Conservation (phyloP, 2,329 filamentous ascomycete genomes). For the Tympanopsis confertula region DNA sequence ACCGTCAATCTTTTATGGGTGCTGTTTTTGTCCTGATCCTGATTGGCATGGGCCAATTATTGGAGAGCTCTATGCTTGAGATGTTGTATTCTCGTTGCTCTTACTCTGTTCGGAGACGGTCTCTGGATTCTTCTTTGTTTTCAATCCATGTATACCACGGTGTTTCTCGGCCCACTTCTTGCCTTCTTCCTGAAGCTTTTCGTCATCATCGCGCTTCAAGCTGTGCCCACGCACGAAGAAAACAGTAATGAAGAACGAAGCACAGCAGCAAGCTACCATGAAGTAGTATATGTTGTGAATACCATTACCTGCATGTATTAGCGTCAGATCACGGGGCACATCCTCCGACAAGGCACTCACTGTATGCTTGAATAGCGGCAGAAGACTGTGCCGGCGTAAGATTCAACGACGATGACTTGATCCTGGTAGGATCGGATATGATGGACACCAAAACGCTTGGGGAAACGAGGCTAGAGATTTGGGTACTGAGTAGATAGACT, state of each 20-base stretch:
- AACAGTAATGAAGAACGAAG: constrained; percentile 3
- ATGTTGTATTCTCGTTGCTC: too few species aligned
- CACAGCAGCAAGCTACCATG: constrained; percentile 3
- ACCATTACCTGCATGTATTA: constrained; percentile 3
- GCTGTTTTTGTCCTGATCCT: too few species aligned
- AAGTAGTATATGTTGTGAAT: constrained; percentile 6
- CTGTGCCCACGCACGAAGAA: constrained; percentile 3
- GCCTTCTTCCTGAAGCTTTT: constrained; percentile 4
- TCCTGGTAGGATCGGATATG: not conserved
- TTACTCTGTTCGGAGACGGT: too few species aligned
- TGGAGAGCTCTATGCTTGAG: too few species aligned
- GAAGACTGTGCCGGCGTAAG: not conserved
- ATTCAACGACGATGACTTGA: too few species aligned
- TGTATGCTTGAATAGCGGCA: not conserved
- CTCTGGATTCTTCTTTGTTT: too few species aligned
- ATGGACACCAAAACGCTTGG: not conserved
- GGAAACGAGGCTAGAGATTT: constrained; percentile 3
- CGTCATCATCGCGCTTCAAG: constrained; percentile 5
- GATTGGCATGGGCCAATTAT: too few species aligned
- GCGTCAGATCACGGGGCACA: not conserved
- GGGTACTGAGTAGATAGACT: constrained; percentile 1
- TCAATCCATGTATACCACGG: too few species aligned
- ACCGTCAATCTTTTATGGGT: too few species aligned
- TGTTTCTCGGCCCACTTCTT: constrained; percentile 2
- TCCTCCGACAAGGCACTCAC: not conserved